Base-by-base conservation (phyloP, 306 rosid species). In the Trichosanthes truncata region DNA sequence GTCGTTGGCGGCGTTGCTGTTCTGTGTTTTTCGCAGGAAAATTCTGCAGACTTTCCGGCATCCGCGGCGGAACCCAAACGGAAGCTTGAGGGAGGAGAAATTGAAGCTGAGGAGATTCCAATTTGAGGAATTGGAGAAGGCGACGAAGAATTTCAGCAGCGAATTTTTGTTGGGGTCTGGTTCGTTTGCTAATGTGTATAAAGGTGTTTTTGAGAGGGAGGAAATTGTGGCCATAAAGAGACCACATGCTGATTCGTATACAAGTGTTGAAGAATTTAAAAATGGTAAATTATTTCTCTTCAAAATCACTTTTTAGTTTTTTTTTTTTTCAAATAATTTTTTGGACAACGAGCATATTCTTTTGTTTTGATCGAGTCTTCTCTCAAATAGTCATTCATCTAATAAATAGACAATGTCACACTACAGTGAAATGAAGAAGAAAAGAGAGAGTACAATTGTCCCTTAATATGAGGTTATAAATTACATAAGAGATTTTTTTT, bases 91-190 rank as follows among this genome's bases (percentile, higher is more conserved):
- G 71, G 79, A 83, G 61, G 95, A 82, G 26, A 84, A 83, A 13
- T 84, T 78, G 79, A 61, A 80, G 20, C 49, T 90, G 66, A 89
- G 91, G 89, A 77, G 82, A 71, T 92, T 90, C 74, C 72, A 80
- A 77, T 79, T 86, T 74, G 89, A 86, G 83, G 97, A 92, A 62
- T 81, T 90, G 59, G 84, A 83, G 84, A 92, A 78, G 82, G 90
- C 97, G 41, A 89, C 96, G 46, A 82, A 88, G 56, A 89, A 85
- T 65, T 94, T 94, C 81, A 88, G 87, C 81, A 78, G 74, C 57
- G 97, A 89, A 35, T 83, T 81, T 76, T 81, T 94, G 80, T 31
- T 90, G 79, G 98, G 98, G 48, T 88, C 90, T 76, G 98, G 98
- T 60, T 92, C 92, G 40, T 89, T 90, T 84, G 96, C 92, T 69